These are phyloP conservation scores for Stenogyne calaminthoides DNA, from an alignment of 305 asterid species.

Conservation along the genomic window DNA sequence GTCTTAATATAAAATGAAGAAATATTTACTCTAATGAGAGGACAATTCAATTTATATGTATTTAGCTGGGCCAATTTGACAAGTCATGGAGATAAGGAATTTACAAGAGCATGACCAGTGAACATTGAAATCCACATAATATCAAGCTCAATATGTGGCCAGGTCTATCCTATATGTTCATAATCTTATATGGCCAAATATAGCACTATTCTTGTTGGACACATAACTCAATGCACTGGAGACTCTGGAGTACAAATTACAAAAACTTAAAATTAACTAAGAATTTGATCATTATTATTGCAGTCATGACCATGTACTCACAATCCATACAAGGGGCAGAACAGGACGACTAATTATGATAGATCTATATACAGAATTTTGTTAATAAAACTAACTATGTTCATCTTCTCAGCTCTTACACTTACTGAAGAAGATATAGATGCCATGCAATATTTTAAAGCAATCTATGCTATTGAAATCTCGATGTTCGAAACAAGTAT, in stretches of 20 bases:
- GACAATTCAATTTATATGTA: neutral
- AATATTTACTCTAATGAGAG: neutral
- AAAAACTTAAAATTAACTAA: neutral
- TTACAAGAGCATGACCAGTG: neutral
- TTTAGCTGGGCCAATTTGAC: neutral
- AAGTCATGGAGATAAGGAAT: neutral
- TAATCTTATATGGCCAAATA: neutral
- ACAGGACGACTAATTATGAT: neutral
- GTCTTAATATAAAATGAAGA: neutral
- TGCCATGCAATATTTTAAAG: neutral
- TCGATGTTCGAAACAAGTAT: neutral
- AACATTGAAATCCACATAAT: neutral
- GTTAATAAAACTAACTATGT: neutral
- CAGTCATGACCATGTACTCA: neutral
- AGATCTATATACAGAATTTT: neutral
- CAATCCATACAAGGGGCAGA: constrained; percentile 3
- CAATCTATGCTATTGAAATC: neutral
- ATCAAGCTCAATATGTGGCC: neutral
- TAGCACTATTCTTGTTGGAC: constrained; percentile 6
- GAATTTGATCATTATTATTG: neutral
- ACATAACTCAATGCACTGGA: neutral
- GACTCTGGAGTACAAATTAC: constrained; percentile 11
- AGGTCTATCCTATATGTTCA: neutral
- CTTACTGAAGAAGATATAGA: neutral
- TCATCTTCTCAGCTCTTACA: neutral